Evolutionary conservation across 2,329 filamentous ascomycete genomes (phyloP).

Genomic region (Tolypocladium endophyticum): DNA sequence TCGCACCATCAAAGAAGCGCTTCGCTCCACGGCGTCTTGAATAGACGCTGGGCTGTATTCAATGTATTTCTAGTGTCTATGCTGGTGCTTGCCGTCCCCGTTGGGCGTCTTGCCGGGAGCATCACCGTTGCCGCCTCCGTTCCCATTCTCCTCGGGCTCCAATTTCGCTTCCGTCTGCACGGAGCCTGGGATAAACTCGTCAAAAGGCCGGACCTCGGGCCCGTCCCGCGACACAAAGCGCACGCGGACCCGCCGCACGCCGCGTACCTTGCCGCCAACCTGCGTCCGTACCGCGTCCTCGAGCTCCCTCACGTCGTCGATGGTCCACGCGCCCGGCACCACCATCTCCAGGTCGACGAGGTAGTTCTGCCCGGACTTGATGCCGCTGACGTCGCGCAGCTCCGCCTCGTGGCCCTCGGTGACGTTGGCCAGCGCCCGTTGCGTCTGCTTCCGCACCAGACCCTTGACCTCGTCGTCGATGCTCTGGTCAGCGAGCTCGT

Average conservation of each 20-base stretch:
- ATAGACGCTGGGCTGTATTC: not conserved
- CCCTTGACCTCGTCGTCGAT: constrained; percentile 76
- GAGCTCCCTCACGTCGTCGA: constrained; percentile 57
- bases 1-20: no score
- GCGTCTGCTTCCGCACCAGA: constrained; percentile 57
- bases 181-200: constrained; percentile 67
- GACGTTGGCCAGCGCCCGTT: constrained; percentile 45
- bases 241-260: constrained; percentile 73
- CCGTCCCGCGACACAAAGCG: constrained; percentile 68
- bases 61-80: constrained; percentile 8
- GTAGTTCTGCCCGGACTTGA: constrained; percentile 96
- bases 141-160: constrained; percentile 27
- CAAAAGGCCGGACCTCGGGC: constrained; percentile 47
- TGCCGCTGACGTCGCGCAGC: constrained; percentile 69
- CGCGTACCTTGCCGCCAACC: constrained; percentile 68
- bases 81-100: constrained; percentile 18
- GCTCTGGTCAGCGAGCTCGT: constrained; percentile 83
- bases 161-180: constrained; percentile 49
- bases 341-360: constrained; percentile 81
- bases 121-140: constrained; percentile 22
- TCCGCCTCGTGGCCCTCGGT: constrained; percentile 49
- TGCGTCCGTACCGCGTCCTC: constrained; percentile 64
- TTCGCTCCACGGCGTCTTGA: not conserved
- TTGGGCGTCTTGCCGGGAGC: constrained; percentile 19
- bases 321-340: constrained; percentile 65